A percentile compares a stretch with the other conserved stretches of the same genome.
phyloP scores from a whole-genome alignment of 768 basidiomycete genomes.

The Porphyrellus cyaneotinctus region DNA sequence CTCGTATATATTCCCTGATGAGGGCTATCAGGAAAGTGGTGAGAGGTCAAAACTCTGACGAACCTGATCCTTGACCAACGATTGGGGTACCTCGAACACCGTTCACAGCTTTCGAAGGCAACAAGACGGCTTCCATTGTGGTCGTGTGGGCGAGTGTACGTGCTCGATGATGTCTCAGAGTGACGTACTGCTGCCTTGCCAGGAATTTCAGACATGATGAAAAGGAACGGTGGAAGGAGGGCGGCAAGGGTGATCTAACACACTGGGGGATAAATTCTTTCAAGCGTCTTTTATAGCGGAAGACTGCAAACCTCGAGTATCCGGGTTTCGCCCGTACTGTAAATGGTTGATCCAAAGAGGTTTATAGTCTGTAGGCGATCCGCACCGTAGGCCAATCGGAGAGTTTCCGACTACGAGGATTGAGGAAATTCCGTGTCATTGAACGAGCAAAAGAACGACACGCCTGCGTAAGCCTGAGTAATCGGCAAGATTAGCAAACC shows the following conservation, averaged over 20 bases:
- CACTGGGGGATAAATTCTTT: background rate
- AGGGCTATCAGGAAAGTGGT: conserved; percentile 1
- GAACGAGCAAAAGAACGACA: background rate
- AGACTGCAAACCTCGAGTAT: background rate
- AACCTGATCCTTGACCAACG: conserved; percentile 56
- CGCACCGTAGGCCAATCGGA: conserved; percentile 2
- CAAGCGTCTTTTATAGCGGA: conserved; percentile 22
- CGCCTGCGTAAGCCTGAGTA: conserved; percentile 5
- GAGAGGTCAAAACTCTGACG: background rate
- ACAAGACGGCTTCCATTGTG: conserved; percentile 1
- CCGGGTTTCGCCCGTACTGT: background rate
- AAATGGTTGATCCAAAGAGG: conserved; percentile 1
- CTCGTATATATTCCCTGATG: conserved; percentile 44
- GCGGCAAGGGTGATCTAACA: background rate
- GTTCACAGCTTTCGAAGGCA: conserved; percentile 29
- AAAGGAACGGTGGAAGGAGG: conserved; percentile 1
- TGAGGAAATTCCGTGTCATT: background rate
- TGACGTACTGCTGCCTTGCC: conserved; percentile 16
- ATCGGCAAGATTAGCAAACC: conserved; percentile 5
- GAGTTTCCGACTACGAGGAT: conserved; percentile 2
- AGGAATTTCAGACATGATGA: conserved; percentile 19
- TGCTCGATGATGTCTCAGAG: conserved; percentile 21
- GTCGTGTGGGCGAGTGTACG: conserved; percentile 9
- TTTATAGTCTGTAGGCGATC: background rate
- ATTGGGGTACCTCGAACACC: conserved; percentile 43